These are phyloP conservation scores for Alternaria tenuissima DNA, from an alignment of 2,329 filamentous ascomycete genomes.

Conservation along the genomic window DNA sequence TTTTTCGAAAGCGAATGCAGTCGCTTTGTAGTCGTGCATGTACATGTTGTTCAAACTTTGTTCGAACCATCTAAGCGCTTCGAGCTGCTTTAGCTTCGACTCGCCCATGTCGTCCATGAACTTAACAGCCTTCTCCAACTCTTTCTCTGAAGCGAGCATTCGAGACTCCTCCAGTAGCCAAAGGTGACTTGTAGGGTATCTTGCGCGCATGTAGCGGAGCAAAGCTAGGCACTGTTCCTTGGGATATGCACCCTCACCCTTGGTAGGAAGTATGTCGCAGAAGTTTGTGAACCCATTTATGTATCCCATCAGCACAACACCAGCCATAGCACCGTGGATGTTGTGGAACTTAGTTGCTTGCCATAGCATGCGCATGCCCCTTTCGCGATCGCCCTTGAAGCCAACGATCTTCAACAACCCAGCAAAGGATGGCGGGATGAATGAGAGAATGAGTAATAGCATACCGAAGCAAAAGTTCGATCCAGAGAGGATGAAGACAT, in stretches of 20 bases:
- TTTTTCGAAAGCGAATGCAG: constrained; percentile 75
- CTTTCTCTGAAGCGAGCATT: constrained; percentile 71
- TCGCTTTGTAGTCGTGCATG: constrained; percentile 76
- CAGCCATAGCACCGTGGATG: constrained; percentile 90
- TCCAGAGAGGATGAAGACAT: constrained; percentile 89
- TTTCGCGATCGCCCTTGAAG: constrained; percentile 85
- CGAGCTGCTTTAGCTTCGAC: constrained; percentile 85
- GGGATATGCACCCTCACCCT: constrained; percentile 71
- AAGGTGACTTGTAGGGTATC: constrained; percentile 82
- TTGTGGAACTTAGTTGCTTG: constrained; percentile 84
- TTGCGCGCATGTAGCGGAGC: constrained; percentile 74
- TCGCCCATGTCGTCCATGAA: constrained; percentile 67
- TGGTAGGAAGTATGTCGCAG: constrained; percentile 82
- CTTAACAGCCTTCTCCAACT: constrained; percentile 72
- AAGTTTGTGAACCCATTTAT: constrained; percentile 88
- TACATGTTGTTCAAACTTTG: constrained; percentile 80
- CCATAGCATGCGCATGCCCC: constrained; percentile 88
- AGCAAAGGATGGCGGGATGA: constrained; percentile 91
- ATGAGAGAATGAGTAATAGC: constrained; percentile 84
- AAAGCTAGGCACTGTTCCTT: constrained; percentile 71
- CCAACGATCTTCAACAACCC: constrained; percentile 87
- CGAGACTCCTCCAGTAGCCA: constrained; percentile 91
- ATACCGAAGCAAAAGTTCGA: constrained; percentile 90
- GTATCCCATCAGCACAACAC: constrained; percentile 80
- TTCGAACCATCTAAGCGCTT: constrained; percentile 86